These are phyloP conservation scores for Fusarium mangiferae DNA, from an alignment of 2,329 filamentous ascomycete species.

Conservation along the genomic window DNA sequence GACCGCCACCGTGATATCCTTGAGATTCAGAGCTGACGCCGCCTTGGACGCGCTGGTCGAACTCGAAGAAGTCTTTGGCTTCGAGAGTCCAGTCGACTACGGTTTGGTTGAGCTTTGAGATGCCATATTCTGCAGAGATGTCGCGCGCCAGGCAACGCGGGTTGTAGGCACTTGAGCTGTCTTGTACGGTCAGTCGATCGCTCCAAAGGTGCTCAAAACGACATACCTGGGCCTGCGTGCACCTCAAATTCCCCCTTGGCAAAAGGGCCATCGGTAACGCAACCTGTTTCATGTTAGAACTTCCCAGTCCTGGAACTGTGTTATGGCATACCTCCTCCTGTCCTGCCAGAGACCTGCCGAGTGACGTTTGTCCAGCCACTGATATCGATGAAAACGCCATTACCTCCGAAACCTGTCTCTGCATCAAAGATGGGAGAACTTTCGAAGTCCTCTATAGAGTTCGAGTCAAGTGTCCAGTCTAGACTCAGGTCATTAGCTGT, in stretches of 20 bases:
- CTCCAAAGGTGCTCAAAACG: fast-evolving
- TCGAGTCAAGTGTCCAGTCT: not conserved
- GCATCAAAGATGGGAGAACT: not conserved
- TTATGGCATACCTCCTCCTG: fast-evolving
- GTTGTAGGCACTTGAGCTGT: not conserved
- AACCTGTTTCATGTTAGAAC: fast-evolving
- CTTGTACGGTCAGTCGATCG: not conserved
- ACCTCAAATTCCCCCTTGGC: fast-evolving
- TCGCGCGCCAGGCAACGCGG: not conserved
- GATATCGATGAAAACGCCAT: not conserved
- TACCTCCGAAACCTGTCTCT: fast-evolving
- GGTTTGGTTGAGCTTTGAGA: not conserved
- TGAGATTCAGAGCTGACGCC: not conserved
- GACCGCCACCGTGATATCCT: not conserved
- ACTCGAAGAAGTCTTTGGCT: not conserved
- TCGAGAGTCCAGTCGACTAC: not conserved
- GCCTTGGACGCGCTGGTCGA: not conserved
- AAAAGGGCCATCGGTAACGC: not conserved
- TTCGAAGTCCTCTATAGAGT: fast-evolving
- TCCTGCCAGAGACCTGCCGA: fast-evolving
- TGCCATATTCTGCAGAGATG: not conserved
- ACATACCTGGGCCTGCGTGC: not conserved
- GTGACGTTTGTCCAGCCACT: not conserved
- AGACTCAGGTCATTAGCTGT: not conserved
- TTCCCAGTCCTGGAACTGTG: fast-evolving